phyloP scores from a whole-genome alignment of 2,329 filamentous ascomycete genomes.

The Diplodia seriata region DNA sequence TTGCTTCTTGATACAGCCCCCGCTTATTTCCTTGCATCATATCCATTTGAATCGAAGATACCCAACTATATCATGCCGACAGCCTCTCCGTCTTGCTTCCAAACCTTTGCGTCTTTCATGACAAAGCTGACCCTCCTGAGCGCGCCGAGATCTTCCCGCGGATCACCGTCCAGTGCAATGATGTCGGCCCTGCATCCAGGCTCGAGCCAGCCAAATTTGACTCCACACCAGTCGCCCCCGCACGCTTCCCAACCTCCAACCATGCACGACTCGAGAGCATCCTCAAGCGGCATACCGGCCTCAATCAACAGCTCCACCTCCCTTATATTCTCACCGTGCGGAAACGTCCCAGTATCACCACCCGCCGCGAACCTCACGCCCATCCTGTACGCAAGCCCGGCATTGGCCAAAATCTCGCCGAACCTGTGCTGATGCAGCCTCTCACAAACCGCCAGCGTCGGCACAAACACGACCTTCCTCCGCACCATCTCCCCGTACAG shows the following conservation, averaged over 20 bases:
- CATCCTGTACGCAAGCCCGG: slow-evolving; percentile 46
- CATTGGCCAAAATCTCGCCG: slow-evolving; percentile 41
- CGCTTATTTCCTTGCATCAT: background rate
- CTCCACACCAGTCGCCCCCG: slow-evolving; percentile 59
- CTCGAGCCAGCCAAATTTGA: slow-evolving; percentile 61
- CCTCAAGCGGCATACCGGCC: slow-evolving; percentile 58
- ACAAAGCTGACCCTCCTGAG: slow-evolving; percentile 61
- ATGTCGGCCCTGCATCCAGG: slow-evolving; percentile 60
- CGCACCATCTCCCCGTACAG: slow-evolving; percentile 55
- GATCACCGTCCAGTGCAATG: slow-evolving; percentile 57
- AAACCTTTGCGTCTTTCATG: slow-evolving; percentile 64
- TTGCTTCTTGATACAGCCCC: background rate
- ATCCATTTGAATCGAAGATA: background rate
- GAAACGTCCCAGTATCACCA: slow-evolving; percentile 47
- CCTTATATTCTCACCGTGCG: slow-evolving; percentile 60
- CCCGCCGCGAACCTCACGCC: slow-evolving; percentile 34
- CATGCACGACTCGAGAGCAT: slow-evolving; percentile 59
- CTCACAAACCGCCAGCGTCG: slow-evolving; percentile 59
- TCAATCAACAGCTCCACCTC: slow-evolving; percentile 63
- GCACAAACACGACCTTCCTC: slow-evolving; percentile 59
- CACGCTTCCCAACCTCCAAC: slow-evolving; percentile 64
- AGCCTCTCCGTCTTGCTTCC: slow-evolving; percentile 48
- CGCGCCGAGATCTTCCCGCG: slow-evolving; percentile 49
- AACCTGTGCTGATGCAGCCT: slow-evolving; percentile 30
- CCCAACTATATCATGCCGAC: slow-evolving; percentile 25